Conservation (phyloP, 106 monocot species). For the Hemerocallis citrina region DNA sequence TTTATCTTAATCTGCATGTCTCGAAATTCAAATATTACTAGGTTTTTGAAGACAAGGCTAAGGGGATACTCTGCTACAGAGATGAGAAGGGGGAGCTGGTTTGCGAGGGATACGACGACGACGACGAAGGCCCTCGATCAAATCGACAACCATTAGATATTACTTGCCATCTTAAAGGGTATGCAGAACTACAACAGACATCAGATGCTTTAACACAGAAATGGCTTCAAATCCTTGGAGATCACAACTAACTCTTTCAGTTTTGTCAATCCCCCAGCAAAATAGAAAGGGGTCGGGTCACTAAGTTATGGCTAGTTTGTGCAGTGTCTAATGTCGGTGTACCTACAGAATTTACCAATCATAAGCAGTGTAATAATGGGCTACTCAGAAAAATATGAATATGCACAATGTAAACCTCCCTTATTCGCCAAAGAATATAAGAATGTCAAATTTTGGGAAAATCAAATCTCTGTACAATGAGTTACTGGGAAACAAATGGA, state of each 20-base stretch:
- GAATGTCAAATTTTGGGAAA: no score
- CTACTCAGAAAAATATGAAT: no score
- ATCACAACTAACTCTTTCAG: not conserved
- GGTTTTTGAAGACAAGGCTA: conserved; percentile 34
- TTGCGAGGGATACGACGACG: conserved; percentile 57
- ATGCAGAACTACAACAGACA: not conserved
- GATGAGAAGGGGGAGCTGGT: conserved; percentile 40
- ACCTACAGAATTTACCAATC: no score
- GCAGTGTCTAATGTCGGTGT: no score
- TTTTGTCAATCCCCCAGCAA: no score
- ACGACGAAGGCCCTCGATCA: conserved; percentile 49
- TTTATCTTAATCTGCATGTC: not conserved
- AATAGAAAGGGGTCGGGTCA: no score
- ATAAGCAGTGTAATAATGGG: no score
- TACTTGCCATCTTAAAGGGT: conserved; percentile 5
- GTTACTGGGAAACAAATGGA: no score
- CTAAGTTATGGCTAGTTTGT: no score
- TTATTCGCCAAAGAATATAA: no score
- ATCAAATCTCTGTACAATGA: no score
- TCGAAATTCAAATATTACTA: not conserved
- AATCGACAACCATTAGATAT: not conserved
- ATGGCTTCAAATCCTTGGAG: not conserved
- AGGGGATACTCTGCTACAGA: conserved; percentile 38
- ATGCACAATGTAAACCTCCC: no score
- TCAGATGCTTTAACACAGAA: not conserved